These are phyloP conservation scores for Xylaria sp. DNA, from an alignment of 2,329 filamentous ascomycete genomes.

Conservation along the genomic window DNA sequence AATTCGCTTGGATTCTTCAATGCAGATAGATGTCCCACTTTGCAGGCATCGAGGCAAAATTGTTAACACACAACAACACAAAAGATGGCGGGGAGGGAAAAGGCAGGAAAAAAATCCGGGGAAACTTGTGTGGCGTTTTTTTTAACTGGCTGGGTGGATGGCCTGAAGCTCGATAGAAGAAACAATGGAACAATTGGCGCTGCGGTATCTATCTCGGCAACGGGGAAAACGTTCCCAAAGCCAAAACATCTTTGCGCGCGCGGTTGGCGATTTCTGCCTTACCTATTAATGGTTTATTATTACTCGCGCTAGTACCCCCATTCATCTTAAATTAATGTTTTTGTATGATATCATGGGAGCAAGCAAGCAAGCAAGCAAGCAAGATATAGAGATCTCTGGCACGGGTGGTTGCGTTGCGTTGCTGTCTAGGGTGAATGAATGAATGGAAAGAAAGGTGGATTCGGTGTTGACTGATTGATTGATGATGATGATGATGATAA, in stretches of 20 bases:
- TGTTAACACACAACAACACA: not conserved
- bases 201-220: not conserved
- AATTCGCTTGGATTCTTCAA: not conserved
- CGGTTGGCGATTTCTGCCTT: not conserved
- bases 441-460: not conserved
- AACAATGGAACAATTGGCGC: not conserved
- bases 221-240: too few relatives aligned
- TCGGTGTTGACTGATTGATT: too few relatives aligned
- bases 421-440: not conserved
- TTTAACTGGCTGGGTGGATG: not conserved
- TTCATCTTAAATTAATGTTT: slow-evolving; percentile 10
- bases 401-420: not conserved
- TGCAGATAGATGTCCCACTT: not conserved
- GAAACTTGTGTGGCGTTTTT: slow-evolving; percentile 6
- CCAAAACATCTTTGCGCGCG: too few relatives aligned
- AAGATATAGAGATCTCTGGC: not conserved
- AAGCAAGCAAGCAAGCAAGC: not conserved
- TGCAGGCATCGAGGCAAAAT: not conserved
- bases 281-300: slow-evolving; percentile 1
- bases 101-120: not conserved
- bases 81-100: not conserved
- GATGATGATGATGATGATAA: too few relatives aligned
- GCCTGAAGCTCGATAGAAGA: too few relatives aligned
- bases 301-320: not conserved
- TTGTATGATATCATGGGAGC: slow-evolving; percentile 15